Base-by-base conservation (phyloP, 2,329 filamentous ascomycete genomes). In the Neurospora sp. region DNA sequence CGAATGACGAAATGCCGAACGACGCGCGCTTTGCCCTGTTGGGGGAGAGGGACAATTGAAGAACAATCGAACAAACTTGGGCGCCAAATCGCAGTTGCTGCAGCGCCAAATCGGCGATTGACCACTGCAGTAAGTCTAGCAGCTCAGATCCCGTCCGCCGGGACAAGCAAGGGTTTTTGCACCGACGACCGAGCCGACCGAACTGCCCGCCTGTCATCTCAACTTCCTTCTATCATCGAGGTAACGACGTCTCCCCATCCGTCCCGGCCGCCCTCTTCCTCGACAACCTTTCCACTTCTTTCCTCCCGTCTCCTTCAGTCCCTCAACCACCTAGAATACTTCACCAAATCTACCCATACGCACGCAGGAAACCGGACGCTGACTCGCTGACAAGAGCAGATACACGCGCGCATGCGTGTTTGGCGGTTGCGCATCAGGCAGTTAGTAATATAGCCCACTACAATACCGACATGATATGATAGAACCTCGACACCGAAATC, bases 381-480 rank as follows among this genome's bases (percentile, higher is more conserved):
- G 52, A 62, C 52, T 10, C 28, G 10, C 23, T 33, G 52, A 62
- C 52, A 17, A 17, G 28, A 33, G 52, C 52, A 62, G 52, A 36
- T 33, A 33, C 23, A 62, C 23, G 52, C 52, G 52, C 52, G 52
- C 52, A 62, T 62, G 52, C 52, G 52, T 33, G 28, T 33, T 33
- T 62, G 8, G 52, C 28, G 52, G 28, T 33, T 33, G 8, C 28
- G 52, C 52, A 62, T 17, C 52, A 62, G 52, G 52, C 52, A 62
- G 13, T 36, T 36, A 68, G 15, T 36, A 38, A 68, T 13, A 68
- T 38, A 52, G 33, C 40, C 67, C 42, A 68, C 42, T 52, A 58
- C 46, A 58, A 15, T 17, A 52, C 39, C 67, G 67, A 62, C 43
- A 36, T 74, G 73, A 75, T 72, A 75, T 76, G 74, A 74, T 68